Base-by-base conservation (phyloP, 2,329 filamentous ascomycete species). In the Exophiala calicioides region DNA sequence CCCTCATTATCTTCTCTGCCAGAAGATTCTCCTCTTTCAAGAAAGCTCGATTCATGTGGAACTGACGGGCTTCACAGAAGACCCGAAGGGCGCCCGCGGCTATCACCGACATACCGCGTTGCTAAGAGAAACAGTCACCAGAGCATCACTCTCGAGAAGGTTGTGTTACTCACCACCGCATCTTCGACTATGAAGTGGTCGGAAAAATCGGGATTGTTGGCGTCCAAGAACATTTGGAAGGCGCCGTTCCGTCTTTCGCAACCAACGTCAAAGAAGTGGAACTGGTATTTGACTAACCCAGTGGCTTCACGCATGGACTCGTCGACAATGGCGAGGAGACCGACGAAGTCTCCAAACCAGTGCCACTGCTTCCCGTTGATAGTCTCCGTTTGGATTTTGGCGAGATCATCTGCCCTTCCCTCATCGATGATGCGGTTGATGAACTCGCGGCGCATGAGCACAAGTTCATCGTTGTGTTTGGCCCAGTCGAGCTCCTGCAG, bases 401-500 rank as follows among this genome's bases (percentile, higher is more conserved):
- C 10, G 12, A 8, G 20, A 12, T 21, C 12, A 15, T 19, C 6
- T 9, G 8, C 32, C 13, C 9, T 29, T 8, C 4, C 20, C 41
- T 21, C 16, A 9, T n/a, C n/a, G n/a, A n/a, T n/a, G 5, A 18
- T 15, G 21, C 24, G 18, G n/a, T 16, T 35, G 3, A 26, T 24
- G 19, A 24, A 38, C 13, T 33, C 37, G 6, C 30, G n/a, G 16
- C 23, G 44, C 6, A 47, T 30, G 5, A 37, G 13, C 6, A 15
- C 12, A 15, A 46, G 35, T 13, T 46, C 45, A 8, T 23, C 27
- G 19, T 44, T 37, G 5, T 49, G 45, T 12, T 26, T 34, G n/a
- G 19, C 10, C 36, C 44, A 44, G 26, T 52, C 31, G 9, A 48
- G 16, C 21, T 45, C 41, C 16, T 49, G 35, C 7, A 49, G 15